These are phyloP conservation scores for Cunninghamia lanceolata DNA, from an alignment of 75 land plant species.

Conservation along the genomic window DNA sequence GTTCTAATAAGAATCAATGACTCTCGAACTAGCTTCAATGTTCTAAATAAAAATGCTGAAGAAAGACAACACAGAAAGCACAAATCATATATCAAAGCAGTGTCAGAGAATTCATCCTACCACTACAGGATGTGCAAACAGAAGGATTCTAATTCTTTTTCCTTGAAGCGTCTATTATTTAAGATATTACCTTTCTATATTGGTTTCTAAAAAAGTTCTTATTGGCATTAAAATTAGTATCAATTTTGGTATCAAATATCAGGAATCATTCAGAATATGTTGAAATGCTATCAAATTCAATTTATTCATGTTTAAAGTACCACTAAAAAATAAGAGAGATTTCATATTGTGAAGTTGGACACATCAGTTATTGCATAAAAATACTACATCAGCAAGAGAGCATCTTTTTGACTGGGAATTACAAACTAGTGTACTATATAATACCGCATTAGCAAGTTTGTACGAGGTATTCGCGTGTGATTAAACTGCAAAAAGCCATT, in stretches of 20 bases:
- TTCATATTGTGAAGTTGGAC: not conserved
- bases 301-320: not conserved
- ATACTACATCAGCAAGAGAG: not conserved
- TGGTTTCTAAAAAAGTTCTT: not conserved
- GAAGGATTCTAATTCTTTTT: not conserved
- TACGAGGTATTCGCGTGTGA: conserved; percentile 24
- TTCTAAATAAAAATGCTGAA: not conserved
- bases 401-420: not conserved
- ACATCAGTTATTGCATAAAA: not conserved
- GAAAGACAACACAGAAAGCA: not conserved
- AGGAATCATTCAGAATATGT: conserved; percentile 4
- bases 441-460: conserved; percentile 34
- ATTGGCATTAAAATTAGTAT: not conserved
- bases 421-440: not conserved
- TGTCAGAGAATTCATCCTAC: not conserved
- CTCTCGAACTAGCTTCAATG: not conserved
- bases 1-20: not conserved
- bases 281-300: not conserved
- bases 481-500: conserved; percentile 24
- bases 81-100: not conserved
- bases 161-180: not conserved
- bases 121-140: not conserved
- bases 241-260: not conserved
- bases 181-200: not conserved
- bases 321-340: not conserved